phyloP scores from a whole-genome alignment of 1,284 basidiomycete species.

The Baeospora myosura region DNA sequence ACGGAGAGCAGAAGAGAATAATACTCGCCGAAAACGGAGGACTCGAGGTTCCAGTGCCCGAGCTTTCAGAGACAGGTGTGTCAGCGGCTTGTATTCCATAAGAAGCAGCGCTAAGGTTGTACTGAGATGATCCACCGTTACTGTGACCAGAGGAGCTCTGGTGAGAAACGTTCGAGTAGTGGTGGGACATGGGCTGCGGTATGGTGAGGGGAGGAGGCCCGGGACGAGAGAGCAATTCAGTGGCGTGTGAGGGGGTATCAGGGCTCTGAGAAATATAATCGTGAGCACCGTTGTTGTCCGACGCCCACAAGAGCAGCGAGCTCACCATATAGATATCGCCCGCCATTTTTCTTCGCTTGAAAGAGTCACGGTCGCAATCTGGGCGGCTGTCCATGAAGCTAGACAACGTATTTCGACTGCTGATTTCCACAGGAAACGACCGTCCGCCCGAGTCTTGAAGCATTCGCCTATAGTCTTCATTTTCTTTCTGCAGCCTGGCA shows the following conservation, averaged over 20 bases:
- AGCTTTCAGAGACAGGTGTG: slow-evolving; percentile 64
- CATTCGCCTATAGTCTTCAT: slow-evolving; percentile 59
- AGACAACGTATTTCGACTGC: slow-evolving; percentile 33
- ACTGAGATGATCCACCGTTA: slow-evolving; percentile 31
- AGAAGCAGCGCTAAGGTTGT: slow-evolving; percentile 45
- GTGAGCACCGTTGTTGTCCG: slow-evolving; percentile 1
- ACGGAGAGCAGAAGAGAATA: slow-evolving; percentile 20
- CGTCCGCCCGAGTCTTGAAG: slow-evolving; percentile 35
- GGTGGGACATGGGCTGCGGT: slow-evolving; percentile 27
- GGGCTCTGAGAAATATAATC: slow-evolving; percentile 23
- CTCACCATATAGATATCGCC: slow-evolving; percentile 54
- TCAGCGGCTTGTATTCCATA: slow-evolving; percentile 60
- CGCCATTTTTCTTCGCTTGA: slow-evolving; percentile 48
- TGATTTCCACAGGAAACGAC: slow-evolving; percentile 29
- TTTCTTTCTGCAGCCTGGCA: slow-evolving; percentile 55
- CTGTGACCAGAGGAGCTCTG: slow-evolving; percentile 27
- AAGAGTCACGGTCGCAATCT: slow-evolving; percentile 47
- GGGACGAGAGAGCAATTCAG: slow-evolving; percentile 37
- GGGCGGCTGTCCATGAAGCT: slow-evolving; percentile 3
- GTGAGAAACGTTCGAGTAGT: slow-evolving; percentile 26
- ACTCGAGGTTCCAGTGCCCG: slow-evolving; percentile 65
- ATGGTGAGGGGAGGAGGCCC: slow-evolving; percentile 60
- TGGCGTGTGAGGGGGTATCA: slow-evolving; percentile 30
- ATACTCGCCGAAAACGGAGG: slow-evolving; percentile 77
- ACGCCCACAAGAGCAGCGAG: slow-evolving; percentile 1